These are phyloP conservation scores for Geopyxis carbonaria DNA, from an alignment of 495 filamentous ascomycete species.

Conservation along the genomic window DNA sequence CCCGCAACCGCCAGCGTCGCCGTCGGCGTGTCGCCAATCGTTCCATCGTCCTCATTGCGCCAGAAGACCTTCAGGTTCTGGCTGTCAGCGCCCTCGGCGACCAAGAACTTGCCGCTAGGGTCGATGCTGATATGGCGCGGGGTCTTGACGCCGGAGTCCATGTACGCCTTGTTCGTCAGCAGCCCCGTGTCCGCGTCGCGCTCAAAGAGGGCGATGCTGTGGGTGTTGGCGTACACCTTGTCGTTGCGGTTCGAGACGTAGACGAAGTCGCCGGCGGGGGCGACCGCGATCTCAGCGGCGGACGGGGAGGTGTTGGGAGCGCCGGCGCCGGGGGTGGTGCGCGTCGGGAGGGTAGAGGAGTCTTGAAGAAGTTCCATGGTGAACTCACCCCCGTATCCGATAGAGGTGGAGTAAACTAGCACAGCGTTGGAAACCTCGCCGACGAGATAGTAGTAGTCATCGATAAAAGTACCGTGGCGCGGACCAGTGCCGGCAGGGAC, in stretches of 20 bases:
- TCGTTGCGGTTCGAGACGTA: slow-evolving; percentile 48
- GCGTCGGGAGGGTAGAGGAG: slow-evolving; percentile 28
- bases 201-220: slow-evolving; percentile 30
- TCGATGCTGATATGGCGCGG: background rate
- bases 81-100: background rate
- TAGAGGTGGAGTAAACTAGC: slow-evolving; percentile 40
- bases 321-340: slow-evolving; percentile 3
- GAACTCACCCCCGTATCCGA: slow-evolving; percentile 29
- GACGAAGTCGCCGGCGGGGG: slow-evolving; percentile 43
- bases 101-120: background rate
- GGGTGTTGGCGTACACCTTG: slow-evolving; percentile 26
- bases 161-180: background rate
- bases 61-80: background rate
- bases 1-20: background rate
- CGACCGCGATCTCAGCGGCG: slow-evolving; percentile 42
- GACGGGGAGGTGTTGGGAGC: slow-evolving; percentile 27
- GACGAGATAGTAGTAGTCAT: slow-evolving; percentile 40
- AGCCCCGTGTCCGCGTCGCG: background rate
- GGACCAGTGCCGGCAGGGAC: slow-evolving; percentile 41
- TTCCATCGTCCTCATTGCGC: background rate
- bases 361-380: slow-evolving; percentile 33
- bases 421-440: slow-evolving; percentile 46
- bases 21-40: background rate
- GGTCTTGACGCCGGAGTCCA: background rate
- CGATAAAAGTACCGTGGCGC: slow-evolving; percentile 45